Evolutionary conservation across 805 yeast species (phyloP).

Genomic region (Yamadazyma ubonensis): DNA sequence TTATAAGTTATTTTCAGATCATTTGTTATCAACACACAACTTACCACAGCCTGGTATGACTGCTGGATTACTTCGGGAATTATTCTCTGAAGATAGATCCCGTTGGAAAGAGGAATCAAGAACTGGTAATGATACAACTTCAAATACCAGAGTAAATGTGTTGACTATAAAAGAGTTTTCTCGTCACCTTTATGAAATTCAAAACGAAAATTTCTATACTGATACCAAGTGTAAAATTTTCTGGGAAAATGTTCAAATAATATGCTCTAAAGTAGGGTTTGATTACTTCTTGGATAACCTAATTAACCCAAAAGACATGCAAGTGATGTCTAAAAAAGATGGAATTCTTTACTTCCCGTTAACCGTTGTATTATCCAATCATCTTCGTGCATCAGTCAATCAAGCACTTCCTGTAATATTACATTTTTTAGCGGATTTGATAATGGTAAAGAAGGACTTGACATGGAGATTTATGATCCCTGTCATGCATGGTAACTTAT

Average conservation of each 20-base stretch:
- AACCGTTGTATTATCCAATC: conserved; percentile 46
- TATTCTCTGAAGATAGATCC: neutral
- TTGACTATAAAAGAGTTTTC: conserved; percentile 57
- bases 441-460: too few species aligned
- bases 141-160: conserved; percentile 10
- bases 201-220: conserved; percentile 49
- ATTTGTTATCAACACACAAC: too few species aligned
- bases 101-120: too few species aligned
- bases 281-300: conserved; percentile 32
- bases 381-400: conserved; percentile 49
- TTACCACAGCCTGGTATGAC: too few species aligned
- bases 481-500: conserved; percentile 50
- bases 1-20: too few species aligned
- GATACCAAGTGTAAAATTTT: conserved; percentile 42
- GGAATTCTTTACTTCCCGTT: conserved; percentile 36
- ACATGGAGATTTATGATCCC: conserved; percentile 62
- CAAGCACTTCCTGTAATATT: conserved; percentile 55
- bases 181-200: conserved; percentile 50
- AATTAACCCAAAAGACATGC: conserved; percentile 29
- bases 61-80: neutral
- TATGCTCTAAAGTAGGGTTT: conserved; percentile 35
- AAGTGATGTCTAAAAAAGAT: conserved; percentile 26
- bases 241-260: conserved; percentile 43
- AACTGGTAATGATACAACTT: neutral
- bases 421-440: conserved; percentile 48